Percentiles rank a stretch among this genome's conserved stretches.
These are phyloP conservation scores for Rubia tinctorum DNA, from an alignment of 305 asterid genomes.

Conservation along the genomic window DNA sequence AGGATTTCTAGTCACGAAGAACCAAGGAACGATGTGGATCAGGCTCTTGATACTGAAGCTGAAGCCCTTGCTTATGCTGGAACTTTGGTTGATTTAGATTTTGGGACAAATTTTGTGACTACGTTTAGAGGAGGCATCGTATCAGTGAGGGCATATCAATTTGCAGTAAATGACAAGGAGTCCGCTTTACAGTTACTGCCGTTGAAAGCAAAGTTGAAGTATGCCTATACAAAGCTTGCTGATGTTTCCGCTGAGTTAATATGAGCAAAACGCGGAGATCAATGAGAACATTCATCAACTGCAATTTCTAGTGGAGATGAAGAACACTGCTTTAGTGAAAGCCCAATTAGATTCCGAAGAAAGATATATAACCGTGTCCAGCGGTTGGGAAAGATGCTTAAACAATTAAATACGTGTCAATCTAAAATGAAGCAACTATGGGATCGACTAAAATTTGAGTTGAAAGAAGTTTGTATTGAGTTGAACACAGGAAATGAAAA, in stretches of 20 bases:
- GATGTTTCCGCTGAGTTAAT: slow-evolving; percentile 26
- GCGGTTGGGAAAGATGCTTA: slow-evolving; percentile 32
- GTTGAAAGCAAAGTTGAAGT: slow-evolving; percentile 51
- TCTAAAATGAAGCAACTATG: no score
- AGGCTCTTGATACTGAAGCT: no score
- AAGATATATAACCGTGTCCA: slow-evolving; percentile 43
- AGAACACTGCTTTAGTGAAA: slow-evolving; percentile 36
- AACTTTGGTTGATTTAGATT: no score
- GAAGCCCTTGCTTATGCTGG: no score
- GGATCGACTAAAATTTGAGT: slow-evolving; percentile 37
- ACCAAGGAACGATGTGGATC: no score
- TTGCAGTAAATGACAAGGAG: slow-evolving; percentile 42
- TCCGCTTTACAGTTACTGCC: slow-evolving; percentile 42
- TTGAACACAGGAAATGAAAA: slow-evolving; percentile 40
- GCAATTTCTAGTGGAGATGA: slow-evolving; percentile 34
- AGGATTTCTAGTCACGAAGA: no score
- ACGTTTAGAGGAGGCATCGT: no score
- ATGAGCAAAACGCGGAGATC: slow-evolving; percentile 26
- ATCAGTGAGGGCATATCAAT: no score
- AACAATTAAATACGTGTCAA: slow-evolving; percentile 34
- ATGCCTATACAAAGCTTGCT: slow-evolving; percentile 35
- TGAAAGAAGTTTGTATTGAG: slow-evolving; percentile 38
- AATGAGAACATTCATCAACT: no score
- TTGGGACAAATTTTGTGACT: no score
- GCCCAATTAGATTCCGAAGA: slow-evolving; percentile 57